A percentile compares a stretch with the other conserved stretches of the same genome.
phyloP scores from a whole-genome alignment of 306 rosid genomes.

The Pyrus pyrifolia region DNA sequence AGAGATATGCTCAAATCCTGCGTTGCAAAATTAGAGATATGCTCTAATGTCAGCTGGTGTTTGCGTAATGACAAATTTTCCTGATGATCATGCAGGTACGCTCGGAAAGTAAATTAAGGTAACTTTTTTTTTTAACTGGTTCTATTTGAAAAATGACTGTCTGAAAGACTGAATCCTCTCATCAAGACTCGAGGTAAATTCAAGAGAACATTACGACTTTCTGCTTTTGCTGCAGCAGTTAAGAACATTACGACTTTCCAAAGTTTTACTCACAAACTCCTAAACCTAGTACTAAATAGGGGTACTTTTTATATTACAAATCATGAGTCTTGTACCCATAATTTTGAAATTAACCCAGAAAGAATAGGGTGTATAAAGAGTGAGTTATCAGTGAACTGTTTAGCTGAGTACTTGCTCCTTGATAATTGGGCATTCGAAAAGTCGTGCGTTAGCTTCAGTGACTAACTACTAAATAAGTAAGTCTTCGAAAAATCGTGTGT shows the following conservation, averaged over 20 bases:
- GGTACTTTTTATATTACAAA: not conserved
- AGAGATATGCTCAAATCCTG: conserved; percentile 38
- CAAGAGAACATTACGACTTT: not conserved
- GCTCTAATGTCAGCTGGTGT: conserved; percentile 4
- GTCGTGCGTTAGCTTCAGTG: no score
- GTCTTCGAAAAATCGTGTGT: no score
- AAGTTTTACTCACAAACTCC: not conserved
- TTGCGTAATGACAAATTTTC: conserved; percentile 32
- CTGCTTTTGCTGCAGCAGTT: not conserved
- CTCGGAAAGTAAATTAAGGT: not conserved
- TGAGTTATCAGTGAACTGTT: not conserved
- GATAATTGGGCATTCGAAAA: no score
- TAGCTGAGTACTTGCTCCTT: not conserved
- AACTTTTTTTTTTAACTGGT: not conserved
- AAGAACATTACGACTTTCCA: not conserved
- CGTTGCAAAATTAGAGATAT: conserved; percentile 13
- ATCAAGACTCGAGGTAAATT: not conserved
- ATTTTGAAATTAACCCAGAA: not conserved
- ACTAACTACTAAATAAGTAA: no score
- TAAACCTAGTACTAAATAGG: not conserved
- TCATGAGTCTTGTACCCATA: not conserved
- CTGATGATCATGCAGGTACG: not conserved
- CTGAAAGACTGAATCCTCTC: not conserved
- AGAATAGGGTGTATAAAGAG: not conserved
- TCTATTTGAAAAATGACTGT: not conserved